phyloP scores from a whole-genome alignment of 1,139 yeast genomes.

The Suhomyces bribrorum region DNA sequence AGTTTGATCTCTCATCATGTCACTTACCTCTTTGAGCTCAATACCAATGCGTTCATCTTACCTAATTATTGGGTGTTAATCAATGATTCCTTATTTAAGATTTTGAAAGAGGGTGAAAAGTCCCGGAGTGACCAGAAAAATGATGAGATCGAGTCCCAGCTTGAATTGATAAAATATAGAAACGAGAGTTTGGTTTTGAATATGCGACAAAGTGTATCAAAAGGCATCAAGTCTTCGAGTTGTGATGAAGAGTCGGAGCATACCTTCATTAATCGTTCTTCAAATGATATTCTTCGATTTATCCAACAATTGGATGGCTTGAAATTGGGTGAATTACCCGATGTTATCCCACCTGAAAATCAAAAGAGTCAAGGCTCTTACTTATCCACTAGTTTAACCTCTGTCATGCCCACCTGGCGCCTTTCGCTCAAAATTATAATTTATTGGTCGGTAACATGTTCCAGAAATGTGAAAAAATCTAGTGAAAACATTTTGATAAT shows the following conservation, averaged over 20 bases:
- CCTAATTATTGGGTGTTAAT: slow-evolving; percentile 72
- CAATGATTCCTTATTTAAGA: slow-evolving; percentile 43
- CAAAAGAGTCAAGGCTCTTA: background rate
- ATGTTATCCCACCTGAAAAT: slow-evolving; percentile 28
- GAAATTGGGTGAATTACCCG: slow-evolving; percentile 33
- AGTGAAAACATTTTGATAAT: slow-evolving; percentile 38
- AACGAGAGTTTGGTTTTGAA: slow-evolving; percentile 72
- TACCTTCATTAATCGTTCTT: slow-evolving; percentile 27
- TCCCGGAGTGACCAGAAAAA: slow-evolving; percentile 18
- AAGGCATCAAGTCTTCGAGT: background rate
- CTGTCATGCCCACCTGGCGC: slow-evolving; percentile 37
- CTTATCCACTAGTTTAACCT: background rate
- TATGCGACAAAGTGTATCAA: slow-evolving; percentile 19
- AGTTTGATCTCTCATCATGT: slow-evolving; percentile 36
- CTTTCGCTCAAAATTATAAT: slow-evolving; percentile 38
- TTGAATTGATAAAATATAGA: slow-evolving; percentile 62
- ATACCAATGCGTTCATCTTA: slow-evolving; percentile 73
- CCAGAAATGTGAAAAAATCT: slow-evolving; percentile 30
- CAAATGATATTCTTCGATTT: slow-evolving; percentile 35
- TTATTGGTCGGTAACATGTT: slow-evolving; percentile 52
- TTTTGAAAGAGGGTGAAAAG: slow-evolving; percentile 35
- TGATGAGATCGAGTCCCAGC: slow-evolving; percentile 48
- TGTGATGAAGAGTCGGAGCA: slow-evolving; percentile 13
- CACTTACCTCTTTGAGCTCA: slow-evolving; percentile 52
- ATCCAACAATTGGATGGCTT: slow-evolving; percentile 37